These are phyloP conservation scores for Cenchrus fungigraminus DNA, from an alignment of 176 grass and related monocot species.

Conservation along the genomic window DNA sequence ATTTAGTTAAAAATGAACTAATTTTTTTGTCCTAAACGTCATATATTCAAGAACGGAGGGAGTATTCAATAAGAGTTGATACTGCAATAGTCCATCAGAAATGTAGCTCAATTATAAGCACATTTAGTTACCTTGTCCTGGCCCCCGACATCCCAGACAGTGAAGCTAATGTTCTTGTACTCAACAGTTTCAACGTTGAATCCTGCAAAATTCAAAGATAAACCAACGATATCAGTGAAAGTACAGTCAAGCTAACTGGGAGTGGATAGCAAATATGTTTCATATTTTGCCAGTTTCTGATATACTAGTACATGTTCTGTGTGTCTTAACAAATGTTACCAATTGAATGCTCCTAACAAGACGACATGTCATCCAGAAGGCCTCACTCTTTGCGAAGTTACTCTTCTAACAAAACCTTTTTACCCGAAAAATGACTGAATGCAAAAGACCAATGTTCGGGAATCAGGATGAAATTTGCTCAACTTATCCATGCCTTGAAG, in stretches of 20 bases:
- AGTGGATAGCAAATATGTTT: background rate
- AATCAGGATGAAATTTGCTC: background rate
- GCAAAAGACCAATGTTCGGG: background rate
- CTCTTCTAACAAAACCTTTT: background rate
- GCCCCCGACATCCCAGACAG: conserved; percentile 88
- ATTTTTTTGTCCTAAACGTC: no score
- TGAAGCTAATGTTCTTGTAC: conserved; percentile 97
- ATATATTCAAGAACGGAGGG: no score
- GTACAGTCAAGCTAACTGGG: background rate
- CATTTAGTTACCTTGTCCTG: conserved; percentile 73
- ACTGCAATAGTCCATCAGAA: background rate
- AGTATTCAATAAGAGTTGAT: conserved; percentile 6
- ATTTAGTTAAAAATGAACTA: no score
- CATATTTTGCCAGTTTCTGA: background rate
- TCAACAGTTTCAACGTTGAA: conserved; percentile 90
- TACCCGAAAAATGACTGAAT: background rate
- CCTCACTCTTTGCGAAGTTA: background rate
- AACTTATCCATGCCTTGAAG: background rate
- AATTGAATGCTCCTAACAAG: background rate
- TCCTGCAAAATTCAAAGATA: conserved; percentile 43
- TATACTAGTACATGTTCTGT: background rate
- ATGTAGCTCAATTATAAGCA: conserved; percentile 4
- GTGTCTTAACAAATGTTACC: background rate
- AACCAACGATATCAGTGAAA: background rate
- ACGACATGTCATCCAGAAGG: background rate